A percentile compares a stretch with the other conserved stretches of the same genome.
These are phyloP conservation scores for Entelexis sorbosivorans DNA, from an alignment of 1,139 yeast species.

Conservation along the genomic window DNA sequence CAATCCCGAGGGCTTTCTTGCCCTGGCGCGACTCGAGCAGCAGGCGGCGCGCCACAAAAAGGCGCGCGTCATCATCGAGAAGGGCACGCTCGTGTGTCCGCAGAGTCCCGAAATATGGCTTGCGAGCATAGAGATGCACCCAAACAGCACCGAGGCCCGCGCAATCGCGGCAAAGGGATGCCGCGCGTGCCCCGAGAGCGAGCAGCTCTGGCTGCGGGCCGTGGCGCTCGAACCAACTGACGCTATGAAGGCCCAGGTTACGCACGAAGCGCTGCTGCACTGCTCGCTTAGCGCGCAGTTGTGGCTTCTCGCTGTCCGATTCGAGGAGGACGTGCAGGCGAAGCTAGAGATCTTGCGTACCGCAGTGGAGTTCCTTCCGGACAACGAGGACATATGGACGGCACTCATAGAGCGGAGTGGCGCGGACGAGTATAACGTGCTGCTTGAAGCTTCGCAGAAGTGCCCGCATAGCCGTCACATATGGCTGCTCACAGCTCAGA, in stretches of 20 bases:
- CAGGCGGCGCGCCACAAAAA: conserved; percentile 43
- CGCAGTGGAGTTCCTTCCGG: conserved; percentile 48
- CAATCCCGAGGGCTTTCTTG: conserved; percentile 77
- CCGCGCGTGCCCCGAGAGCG: conserved; percentile 43
- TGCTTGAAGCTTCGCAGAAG: not conserved
- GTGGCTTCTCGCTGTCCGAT: conserved; percentile 45
- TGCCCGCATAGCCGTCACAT: conserved; percentile 1
- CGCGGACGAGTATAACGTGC: not conserved
- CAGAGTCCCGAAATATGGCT: conserved; percentile 69
- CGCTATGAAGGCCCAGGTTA: conserved; percentile 42
- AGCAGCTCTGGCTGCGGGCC: conserved; percentile 64
- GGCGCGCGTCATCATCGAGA: conserved; percentile 52
- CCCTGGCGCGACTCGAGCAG: conserved; percentile 71
- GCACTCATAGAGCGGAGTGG: not conserved
- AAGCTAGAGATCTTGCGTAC: conserved; percentile 47
- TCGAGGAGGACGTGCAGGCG: conserved; percentile 39
- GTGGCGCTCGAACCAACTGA: conserved; percentile 50
- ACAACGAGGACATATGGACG: conserved; percentile 4
- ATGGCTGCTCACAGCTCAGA: not conserved
- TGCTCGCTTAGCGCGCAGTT: conserved; percentile 54
- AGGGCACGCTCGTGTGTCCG: conserved; percentile 66
- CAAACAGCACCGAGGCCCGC: conserved; percentile 33
- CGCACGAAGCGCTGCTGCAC: conserved; percentile 55
- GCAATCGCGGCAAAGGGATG: conserved; percentile 58
- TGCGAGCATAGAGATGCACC: conserved; percentile 61